Evolutionary conservation across 129 eudicot species (phyloP), one percentile per base, ranked within the genome.

Genomic region (Lonicera japonica): DNA sequence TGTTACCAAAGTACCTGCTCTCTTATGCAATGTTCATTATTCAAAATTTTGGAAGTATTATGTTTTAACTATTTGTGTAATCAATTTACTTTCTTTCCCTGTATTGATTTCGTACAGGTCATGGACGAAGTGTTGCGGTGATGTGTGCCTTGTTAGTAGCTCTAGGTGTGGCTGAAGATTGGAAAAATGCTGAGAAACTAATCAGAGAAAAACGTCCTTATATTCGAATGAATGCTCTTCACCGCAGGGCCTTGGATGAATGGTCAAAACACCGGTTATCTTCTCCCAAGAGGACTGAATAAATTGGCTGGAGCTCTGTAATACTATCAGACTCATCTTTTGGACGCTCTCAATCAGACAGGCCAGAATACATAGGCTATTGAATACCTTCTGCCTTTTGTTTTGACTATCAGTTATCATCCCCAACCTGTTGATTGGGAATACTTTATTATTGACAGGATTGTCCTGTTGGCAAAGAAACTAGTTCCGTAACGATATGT

Each of bases 51-150:
- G 6, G 10, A 10, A 5, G 10, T 4, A 4, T 38, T n/a, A 6
- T 29, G 36, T 6, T 29, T 29, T 29, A 29, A 29, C 36, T 29
- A 1, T 29, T 29, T 6, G 4, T 29, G 4, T 29, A 6, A 29
- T 29, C 36, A 29, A 29, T 29, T 29, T 29, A 1, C 13, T 43
- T 40, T 0, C 36, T 56, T 25, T 18, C 9, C n/a, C 8, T 50
- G 8, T 67, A 8, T 57, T 65, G 25, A 16, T 21, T 51, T 24
- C 18, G 0, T n/a, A 43, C 58, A 89, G 97, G 97, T 45, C 95
- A 89, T 63, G 97, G 97, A 45, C 75, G 97, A 78, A 89, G 97
- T 70, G 97, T 89, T 60, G 95, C 86, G 1, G 86, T 89, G 25
- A 89, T 72, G 86, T 89, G 97, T 65, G 97, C 97, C 16, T 39